Percentiles rank a stretch among this genome's conserved stretches.
Conservation (phyloP, 768 basidiomycete genomes). For the Tulasnella calospora region DNA sequence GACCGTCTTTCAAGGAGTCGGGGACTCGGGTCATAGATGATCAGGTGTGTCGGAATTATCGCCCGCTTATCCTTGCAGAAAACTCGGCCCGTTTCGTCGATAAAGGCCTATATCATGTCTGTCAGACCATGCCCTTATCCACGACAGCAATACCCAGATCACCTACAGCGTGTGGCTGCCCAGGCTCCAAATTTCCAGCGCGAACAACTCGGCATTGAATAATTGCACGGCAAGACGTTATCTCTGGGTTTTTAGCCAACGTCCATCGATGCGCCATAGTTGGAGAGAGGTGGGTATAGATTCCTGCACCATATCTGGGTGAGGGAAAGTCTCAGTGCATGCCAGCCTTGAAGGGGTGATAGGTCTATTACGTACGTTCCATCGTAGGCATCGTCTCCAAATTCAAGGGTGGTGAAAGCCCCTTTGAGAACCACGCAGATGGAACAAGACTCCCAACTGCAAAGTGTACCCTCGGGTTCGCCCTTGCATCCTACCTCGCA, state of each 20-base stretch:
- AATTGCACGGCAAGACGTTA: background rate
- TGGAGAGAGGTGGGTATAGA: background rate
- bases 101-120: background rate
- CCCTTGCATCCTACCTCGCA: background rate
- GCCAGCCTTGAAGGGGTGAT: background rate
- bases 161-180: background rate
- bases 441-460: background rate
- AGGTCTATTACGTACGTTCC: background rate
- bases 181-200: background rate
- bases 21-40: background rate
- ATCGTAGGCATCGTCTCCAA: background rate
- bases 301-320: background rate
- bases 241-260: background rate
- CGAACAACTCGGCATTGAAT: background rate
- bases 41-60: background rate
- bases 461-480: background rate
- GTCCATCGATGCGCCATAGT: background rate
- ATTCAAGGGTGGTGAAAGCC: background rate
- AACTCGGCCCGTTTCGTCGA: conserved; percentile 9
- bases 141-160: too few species aligned
- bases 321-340: background rate
- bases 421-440: background rate
- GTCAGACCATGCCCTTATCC: background rate
- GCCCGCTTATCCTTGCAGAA: conserved; percentile 3
- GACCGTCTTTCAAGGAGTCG: background rate